Evolutionary conservation across 139 green algal species (phyloP).

Genomic region (Limnomonas spitsbergensis): DNA sequence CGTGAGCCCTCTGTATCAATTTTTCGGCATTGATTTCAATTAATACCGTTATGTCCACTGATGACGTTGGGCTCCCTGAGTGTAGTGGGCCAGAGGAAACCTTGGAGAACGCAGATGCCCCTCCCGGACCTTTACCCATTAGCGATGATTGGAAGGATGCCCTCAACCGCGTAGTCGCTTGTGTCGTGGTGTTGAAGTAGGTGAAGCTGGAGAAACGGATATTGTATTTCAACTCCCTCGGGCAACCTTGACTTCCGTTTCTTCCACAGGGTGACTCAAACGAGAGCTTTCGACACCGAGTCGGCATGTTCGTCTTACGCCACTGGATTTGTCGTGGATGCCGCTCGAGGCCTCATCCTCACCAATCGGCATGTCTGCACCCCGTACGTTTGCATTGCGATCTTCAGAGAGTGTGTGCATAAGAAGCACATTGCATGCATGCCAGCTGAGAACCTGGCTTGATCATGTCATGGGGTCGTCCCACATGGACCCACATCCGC

Average conservation of each 20-base stretch:
- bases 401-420: neutral
- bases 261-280: conserved; percentile 3
- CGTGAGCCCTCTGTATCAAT: too few species aligned
- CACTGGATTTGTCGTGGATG: conserved; percentile 90
- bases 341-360: conserved; percentile 74
- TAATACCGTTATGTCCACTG: too few species aligned
- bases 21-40: too few species aligned
- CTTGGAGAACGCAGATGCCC: too few species aligned
- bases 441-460: neutral
- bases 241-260: neutral
- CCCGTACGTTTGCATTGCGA: conserved; percentile 31
- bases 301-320: conserved; percentile 60
- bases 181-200: conserved; percentile 9
- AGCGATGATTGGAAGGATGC: conserved; percentile 10
- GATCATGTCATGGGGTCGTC: neutral
- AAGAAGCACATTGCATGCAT: neutral
- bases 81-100: too few species aligned
- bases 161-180: neutral
- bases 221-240: neutral
- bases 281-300: conserved; percentile 82
- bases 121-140: too few species aligned
- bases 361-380: conserved; percentile 91
- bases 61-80: too few species aligned
- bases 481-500: too few species aligned
- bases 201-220: neutral